A percentile compares a stretch with the other conserved stretches of the same genome.
Evolutionary conservation across 2,329 filamentous ascomycete species (phyloP).

Genomic region (Beauveria sp.): DNA sequence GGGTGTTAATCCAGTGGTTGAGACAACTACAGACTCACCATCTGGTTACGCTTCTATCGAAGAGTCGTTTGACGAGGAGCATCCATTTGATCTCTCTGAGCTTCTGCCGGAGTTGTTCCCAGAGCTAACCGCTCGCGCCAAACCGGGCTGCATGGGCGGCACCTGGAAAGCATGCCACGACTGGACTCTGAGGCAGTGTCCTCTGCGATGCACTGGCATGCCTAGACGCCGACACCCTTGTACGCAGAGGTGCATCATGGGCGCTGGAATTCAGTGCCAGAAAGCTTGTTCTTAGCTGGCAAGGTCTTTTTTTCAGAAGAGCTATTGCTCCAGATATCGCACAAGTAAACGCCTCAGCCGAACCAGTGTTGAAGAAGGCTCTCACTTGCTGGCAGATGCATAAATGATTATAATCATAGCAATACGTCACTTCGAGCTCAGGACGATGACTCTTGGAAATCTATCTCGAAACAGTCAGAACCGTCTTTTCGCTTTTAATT

Average conservation of each 20-base stretch:
- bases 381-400: neutral
- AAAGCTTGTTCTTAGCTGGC: neutral
- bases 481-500: too few relatives aligned
- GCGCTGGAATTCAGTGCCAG: neutral
- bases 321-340: neutral
- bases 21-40: neutral
- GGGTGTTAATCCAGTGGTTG: neutral
- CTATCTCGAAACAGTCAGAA: too few relatives aligned
- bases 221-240: constrained; percentile 32
- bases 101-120: neutral
- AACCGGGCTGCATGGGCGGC: constrained; percentile 1
- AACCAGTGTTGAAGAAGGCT: neutral
- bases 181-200: constrained; percentile 1
- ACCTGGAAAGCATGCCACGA: neutral
- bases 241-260: neutral
- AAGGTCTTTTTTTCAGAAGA: too few relatives aligned
- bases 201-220: neutral
- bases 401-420: neutral
- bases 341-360: neutral
- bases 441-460: too few relatives aligned
- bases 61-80: neutral
- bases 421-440: neutral
- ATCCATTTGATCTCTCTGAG: neutral
- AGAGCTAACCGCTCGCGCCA: neutral
- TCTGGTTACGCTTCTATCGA: neutral